These are phyloP conservation scores for Mitragyna speciosa DNA, from an alignment of 257 asterid species.

Conservation along the genomic window DNA sequence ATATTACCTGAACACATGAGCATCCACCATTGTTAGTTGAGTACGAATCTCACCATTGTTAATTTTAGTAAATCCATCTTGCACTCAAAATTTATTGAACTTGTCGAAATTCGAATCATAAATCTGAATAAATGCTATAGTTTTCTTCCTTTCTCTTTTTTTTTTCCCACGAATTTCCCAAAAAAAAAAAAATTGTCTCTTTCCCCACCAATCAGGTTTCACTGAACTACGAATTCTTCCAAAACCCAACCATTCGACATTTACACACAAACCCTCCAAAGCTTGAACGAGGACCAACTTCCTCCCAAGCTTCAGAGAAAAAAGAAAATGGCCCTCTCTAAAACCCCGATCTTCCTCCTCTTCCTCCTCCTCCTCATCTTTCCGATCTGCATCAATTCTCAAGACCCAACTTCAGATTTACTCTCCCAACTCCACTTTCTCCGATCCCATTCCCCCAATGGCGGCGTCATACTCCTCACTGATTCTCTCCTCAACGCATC, in stretches of 20 bases:
- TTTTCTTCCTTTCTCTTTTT: too few relatives aligned
- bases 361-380: slow-evolving; percentile 27
- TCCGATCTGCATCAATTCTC: background rate
- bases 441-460: slow-evolving; percentile 53
- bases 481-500: slow-evolving; percentile 58
- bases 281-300: background rate
- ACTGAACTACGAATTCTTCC: background rate
- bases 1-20: too few relatives aligned
- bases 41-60: too few relatives aligned
- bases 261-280: background rate
- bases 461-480: slow-evolving; percentile 65
- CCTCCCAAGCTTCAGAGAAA: background rate
- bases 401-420: slow-evolving; percentile 25
- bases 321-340: slow-evolving; percentile 43
- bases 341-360: slow-evolving; percentile 30
- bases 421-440: slow-evolving; percentile 48
- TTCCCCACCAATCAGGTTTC: background rate
- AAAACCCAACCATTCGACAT: background rate
- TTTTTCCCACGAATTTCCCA: too few relatives aligned
- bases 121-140: too few relatives aligned
- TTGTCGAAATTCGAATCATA: too few relatives aligned
- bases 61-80: too few relatives aligned
- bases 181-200: too few relatives aligned
- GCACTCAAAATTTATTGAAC: too few relatives aligned
- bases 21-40: too few relatives aligned